Conservation (phyloP, 2,329 filamentous ascomycete species). For the Talaromyces sp. region DNA sequence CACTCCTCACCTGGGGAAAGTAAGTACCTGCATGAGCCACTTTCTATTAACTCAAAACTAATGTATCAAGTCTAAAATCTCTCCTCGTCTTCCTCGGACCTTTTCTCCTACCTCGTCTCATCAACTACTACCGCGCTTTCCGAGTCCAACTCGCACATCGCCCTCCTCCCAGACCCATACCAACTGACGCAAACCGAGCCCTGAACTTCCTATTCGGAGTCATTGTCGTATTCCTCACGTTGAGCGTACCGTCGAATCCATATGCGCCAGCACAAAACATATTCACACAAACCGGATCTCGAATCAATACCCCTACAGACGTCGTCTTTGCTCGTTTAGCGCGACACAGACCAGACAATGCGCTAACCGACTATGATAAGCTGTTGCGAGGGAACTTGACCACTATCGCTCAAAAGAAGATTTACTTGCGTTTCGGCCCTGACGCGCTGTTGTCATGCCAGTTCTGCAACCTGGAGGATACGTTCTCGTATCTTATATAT, state of each 20-base stretch:
- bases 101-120: constrained; percentile 38
- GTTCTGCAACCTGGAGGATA: constrained; percentile 75
- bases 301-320: constrained; percentile 79
- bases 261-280: constrained; percentile 58
- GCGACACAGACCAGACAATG: constrained; percentile 36
- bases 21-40: neutral
- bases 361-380: constrained; percentile 56
- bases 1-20: constrained; percentile 17
- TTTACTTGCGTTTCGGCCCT: constrained; percentile 83
- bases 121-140: constrained; percentile 37
- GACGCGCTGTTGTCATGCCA: constrained; percentile 68
- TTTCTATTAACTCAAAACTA: neutral
- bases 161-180: constrained; percentile 38
- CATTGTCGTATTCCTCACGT: constrained; percentile 53
- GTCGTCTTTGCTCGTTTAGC: constrained; percentile 76
- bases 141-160: constrained; percentile 34
- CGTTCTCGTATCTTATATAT: constrained; percentile 73
- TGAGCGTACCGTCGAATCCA: constrained; percentile 68
- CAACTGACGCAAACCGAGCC: constrained; percentile 34
- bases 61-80: constrained; percentile 37
- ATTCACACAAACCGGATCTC: constrained; percentile 72
- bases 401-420: constrained; percentile 66
- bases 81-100: constrained; percentile 44
- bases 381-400: constrained; percentile 66
- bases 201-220: constrained; percentile 54